phyloP scores from a whole-genome alignment of 805 yeast genomes.

The Peterozyma xylosa region DNA sequence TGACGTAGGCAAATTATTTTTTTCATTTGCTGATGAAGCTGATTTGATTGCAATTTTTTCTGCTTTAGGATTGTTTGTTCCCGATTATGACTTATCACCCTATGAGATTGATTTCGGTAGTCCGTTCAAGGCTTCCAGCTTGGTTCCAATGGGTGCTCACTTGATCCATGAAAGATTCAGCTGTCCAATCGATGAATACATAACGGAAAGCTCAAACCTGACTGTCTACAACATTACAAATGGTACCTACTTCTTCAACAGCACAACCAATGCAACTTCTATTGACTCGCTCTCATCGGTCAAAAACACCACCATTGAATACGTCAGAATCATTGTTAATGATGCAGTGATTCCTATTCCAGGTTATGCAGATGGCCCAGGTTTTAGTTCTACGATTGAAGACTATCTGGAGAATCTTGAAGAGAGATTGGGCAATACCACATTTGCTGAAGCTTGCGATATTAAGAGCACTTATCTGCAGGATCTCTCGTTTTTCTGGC shows the following conservation, averaged over 20 bases:
- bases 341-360: conserved; percentile 49
- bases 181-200: conserved; percentile 21
- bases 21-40: conserved; percentile 72
- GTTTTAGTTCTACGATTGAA: conserved; percentile 35
- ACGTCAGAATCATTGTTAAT: conserved; percentile 40
- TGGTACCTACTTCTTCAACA: neutral
- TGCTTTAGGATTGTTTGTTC: conserved; percentile 52
- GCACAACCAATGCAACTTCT: neutral
- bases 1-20: conserved; percentile 39
- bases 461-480: conserved; percentile 17
- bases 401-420: conserved; percentile 25
- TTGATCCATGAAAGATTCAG: conserved; percentile 40
- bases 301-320: conserved; percentile 16
- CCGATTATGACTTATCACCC: conserved; percentile 32
- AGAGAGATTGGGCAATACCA: conserved; percentile 20
- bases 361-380: conserved; percentile 45
- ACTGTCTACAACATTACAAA: conserved; percentile 6
- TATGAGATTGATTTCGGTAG: conserved; percentile 35
- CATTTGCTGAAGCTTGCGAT: conserved; percentile 23
- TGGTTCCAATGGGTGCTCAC: conserved; percentile 54
- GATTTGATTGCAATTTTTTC: conserved; percentile 54
- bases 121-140: conserved; percentile 32
- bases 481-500: conserved; percentile 33
- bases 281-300: conserved; percentile 5
- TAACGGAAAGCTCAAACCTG: too few relatives aligned